phyloP scores from a whole-genome alignment of 2,329 filamentous ascomycete species.

The Apiospora saccharicola region DNA sequence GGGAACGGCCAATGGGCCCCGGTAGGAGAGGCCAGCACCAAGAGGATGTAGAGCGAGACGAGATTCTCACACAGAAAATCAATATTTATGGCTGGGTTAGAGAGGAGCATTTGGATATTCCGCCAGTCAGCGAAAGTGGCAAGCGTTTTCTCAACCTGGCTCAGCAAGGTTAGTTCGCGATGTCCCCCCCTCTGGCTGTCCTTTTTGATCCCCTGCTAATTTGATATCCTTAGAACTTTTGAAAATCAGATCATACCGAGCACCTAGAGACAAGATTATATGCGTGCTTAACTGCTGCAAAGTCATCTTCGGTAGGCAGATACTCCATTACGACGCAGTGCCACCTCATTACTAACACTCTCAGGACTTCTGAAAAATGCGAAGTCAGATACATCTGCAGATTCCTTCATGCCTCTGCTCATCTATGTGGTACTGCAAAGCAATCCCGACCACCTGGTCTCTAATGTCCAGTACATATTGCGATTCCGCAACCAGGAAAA shows the following conservation, averaged over 20 bases:
- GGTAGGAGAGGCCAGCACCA: conserved; percentile 96
- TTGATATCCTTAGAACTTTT: conserved; percentile 71
- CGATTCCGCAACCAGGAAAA: conserved; percentile 98
- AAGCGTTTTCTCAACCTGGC: conserved; percentile 87
- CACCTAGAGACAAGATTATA: conserved; percentile 98
- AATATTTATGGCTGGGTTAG: conserved; percentile 95
- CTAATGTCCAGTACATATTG: conserved; percentile 97
- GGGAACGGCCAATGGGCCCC: conserved; percentile 74
- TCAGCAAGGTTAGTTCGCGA: conserved; percentile 77
- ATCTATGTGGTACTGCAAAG: conserved; percentile 96
- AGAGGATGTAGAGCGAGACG: conserved; percentile 95
- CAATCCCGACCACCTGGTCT: conserved; percentile 94
- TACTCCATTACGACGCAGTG: background rate
- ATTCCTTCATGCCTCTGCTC: conserved; percentile 92
- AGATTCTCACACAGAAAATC: conserved; percentile 95
- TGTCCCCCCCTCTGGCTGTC: background rate
- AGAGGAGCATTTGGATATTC: conserved; percentile 93
- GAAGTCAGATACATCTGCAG: conserved; percentile 92
- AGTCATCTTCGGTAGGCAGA: conserved; percentile 85
- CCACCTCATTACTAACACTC: conserved; percentile 22
- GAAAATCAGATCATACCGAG: conserved; percentile 96
- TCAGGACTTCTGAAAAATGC: conserved; percentile 86
- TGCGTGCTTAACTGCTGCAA: conserved; percentile 99
- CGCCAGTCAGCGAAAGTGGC: conserved; percentile 83
- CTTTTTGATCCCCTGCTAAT: background rate